Evolutionary conservation across 805 yeast genomes (phyloP).

Genomic region (Komagataella pastoris): DNA sequence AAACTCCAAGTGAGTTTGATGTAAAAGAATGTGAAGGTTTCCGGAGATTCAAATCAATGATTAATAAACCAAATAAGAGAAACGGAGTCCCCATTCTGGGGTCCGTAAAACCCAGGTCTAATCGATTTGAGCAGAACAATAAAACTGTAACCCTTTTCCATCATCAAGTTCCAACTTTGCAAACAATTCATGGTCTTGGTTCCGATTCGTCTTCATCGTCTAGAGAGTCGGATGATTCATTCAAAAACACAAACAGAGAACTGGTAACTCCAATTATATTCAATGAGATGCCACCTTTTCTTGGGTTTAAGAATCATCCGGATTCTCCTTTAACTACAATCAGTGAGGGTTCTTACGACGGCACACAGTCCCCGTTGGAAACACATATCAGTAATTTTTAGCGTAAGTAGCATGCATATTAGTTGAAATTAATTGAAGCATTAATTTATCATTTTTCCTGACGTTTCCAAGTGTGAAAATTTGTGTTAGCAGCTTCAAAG

Average conservation of each 20-base stretch:
- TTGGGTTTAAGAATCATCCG: background rate
- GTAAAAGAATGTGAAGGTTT: background rate
- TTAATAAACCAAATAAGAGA: background rate
- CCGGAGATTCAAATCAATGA: background rate
- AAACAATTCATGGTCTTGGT: background rate
- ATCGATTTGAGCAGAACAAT: background rate
- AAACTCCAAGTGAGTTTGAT: background rate
- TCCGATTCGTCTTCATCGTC: background rate
- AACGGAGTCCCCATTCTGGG: background rate
- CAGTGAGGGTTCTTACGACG: background rate
- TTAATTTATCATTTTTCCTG: background rate
- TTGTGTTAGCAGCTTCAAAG: background rate
- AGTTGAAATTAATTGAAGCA: background rate
- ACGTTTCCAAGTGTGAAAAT: background rate
- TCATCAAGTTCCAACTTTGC: slow-evolving; percentile 5
- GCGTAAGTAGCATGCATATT: background rate
- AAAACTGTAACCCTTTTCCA: slow-evolving; percentile 6
- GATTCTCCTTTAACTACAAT: background rate
- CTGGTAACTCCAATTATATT: background rate
- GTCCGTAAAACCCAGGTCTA: background rate
- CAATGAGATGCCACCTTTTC: background rate
- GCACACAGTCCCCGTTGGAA: background rate
- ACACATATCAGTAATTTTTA: background rate
- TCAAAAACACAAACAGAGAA: background rate
- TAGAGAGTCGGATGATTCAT: background rate